Percentiles rank a stretch among this genome's conserved stretches.
These are phyloP conservation scores for Lepraria neglecta DNA, from an alignment of 495 filamentous ascomycete species.

Conservation along the genomic window DNA sequence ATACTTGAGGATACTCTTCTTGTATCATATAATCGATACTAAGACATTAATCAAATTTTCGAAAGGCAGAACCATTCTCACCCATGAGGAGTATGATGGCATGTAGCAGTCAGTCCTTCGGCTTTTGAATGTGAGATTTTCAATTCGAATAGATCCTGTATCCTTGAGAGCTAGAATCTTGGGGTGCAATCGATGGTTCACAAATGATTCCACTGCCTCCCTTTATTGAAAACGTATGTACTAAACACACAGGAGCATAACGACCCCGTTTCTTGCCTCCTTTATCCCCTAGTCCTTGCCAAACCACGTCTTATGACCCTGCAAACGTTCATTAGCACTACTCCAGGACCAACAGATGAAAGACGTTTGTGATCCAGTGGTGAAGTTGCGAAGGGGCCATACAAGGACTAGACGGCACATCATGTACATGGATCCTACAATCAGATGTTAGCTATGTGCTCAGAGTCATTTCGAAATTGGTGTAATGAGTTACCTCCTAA, in stretches of 20 bases:
- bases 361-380: no score
- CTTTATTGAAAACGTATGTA: not conserved
- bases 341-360: not conserved
- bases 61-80: not conserved
- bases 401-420: conserved; percentile 46
- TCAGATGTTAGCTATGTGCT: conserved; percentile 18
- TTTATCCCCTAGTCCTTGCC: conserved; percentile 46
- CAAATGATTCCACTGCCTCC: not conserved
- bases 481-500: conserved; percentile 42
- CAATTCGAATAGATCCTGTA: not conserved
- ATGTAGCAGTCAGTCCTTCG: not conserved
- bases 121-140: not conserved
- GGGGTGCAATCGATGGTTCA: not conserved
- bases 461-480: not conserved
- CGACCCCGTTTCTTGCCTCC: not conserved
- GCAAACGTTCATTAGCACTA: conserved; percentile 27
- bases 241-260: no score
- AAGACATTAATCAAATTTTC: not conserved
- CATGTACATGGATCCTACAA: conserved; percentile 43
- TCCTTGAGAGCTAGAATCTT: not conserved
- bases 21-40: not conserved
- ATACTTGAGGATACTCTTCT: not conserved
- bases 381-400: not conserved
- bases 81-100: not conserved
- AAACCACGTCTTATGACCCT: conserved; percentile 89